Percentiles rank a stretch among this genome's conserved stretches.
phyloP scores from a whole-genome alignment of 176 grass and related monocot genomes.

The Bothriochloa decipiens region DNA sequence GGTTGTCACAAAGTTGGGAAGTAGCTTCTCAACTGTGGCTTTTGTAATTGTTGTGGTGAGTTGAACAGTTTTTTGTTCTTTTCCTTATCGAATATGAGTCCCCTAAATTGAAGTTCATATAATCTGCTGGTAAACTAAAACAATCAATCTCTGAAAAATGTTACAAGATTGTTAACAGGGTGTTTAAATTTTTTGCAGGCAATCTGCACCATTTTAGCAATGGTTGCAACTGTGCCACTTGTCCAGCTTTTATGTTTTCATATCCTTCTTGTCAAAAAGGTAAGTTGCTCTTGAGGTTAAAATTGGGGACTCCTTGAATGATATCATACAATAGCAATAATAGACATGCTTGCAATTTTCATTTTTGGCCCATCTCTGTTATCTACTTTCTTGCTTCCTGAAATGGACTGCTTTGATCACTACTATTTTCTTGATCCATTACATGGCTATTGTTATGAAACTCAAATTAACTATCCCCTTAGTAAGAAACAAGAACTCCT shows the following conservation, averaged over 20 bases:
- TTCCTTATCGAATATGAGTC: constrained; percentile 16
- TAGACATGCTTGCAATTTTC: constrained; percentile 11
- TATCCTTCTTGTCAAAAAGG: constrained; percentile 97
- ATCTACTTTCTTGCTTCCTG: background rate
- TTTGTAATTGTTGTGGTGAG: constrained; percentile 98
- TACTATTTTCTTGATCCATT: constrained; percentile 17
- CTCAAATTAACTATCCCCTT: constrained; percentile 12
- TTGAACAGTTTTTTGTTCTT: background rate
- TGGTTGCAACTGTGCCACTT: constrained; percentile 90
- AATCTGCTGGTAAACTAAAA: background rate
- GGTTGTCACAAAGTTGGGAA: constrained; percentile 88
- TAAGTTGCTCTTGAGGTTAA: constrained; percentile 37
- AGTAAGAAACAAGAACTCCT: constrained; percentile 15
- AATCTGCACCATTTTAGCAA: constrained; percentile 87
- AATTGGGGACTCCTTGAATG: constrained; percentile 10
- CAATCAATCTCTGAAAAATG: background rate
- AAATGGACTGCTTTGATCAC: background rate
- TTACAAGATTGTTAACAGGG: constrained; percentile 1
- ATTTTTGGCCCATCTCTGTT: background rate
- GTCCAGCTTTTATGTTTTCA: constrained; percentile 97
- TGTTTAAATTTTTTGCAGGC: constrained; percentile 61
- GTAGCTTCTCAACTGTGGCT: constrained; percentile 86
- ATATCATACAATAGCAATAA: background rate
- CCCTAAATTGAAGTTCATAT: constrained; percentile 3
- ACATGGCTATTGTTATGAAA: background rate